Percentiles rank a stretch among this genome's conserved stretches.
These are phyloP conservation scores for Penicillium alfredii DNA, from an alignment of 495 filamentous ascomycete species.

Conservation along the genomic window DNA sequence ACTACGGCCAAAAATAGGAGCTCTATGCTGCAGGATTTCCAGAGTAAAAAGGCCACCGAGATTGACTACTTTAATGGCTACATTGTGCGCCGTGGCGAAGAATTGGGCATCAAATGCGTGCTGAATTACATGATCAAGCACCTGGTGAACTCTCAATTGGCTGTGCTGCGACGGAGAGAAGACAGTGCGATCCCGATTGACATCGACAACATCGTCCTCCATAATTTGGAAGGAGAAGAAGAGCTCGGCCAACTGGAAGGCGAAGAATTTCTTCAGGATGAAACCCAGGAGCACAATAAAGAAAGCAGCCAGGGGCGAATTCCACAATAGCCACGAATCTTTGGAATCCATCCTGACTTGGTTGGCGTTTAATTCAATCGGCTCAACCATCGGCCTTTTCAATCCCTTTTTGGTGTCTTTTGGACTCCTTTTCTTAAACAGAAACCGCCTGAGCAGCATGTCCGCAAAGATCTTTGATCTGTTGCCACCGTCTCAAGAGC, in stretches of 20 bases:
- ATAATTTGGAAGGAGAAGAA: too few species aligned
- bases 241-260: too few species aligned
- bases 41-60: slow-evolving; percentile 58
- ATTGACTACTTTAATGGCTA: slow-evolving; percentile 84
- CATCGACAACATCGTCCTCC: slow-evolving; percentile 10
- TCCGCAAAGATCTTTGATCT: slow-evolving; percentile 42
- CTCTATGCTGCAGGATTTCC: slow-evolving; percentile 77
- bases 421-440: slow-evolving; percentile 9
- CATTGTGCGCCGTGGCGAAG: slow-evolving; percentile 62
- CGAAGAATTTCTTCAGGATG: too few species aligned
- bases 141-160: slow-evolving; percentile 40
- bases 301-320: too few species aligned
- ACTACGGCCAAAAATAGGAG: slow-evolving; percentile 63
- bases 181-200: slow-evolving; percentile 33
- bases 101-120: slow-evolving; percentile 57
- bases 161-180: slow-evolving; percentile 17
- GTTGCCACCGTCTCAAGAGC: slow-evolving; percentile 46
- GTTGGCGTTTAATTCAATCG: too few species aligned
- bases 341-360: too few species aligned
- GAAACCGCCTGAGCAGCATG: slow-evolving; percentile 23
- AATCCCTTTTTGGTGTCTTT: slow-evolving; percentile 1
- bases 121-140: slow-evolving; percentile 65
- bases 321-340: too few species aligned
- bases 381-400: too few species aligned
- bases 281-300: too few species aligned